These are phyloP conservation scores for Ogataea angusta DNA, from an alignment of 805 yeast species.

Conservation along the genomic window DNA sequence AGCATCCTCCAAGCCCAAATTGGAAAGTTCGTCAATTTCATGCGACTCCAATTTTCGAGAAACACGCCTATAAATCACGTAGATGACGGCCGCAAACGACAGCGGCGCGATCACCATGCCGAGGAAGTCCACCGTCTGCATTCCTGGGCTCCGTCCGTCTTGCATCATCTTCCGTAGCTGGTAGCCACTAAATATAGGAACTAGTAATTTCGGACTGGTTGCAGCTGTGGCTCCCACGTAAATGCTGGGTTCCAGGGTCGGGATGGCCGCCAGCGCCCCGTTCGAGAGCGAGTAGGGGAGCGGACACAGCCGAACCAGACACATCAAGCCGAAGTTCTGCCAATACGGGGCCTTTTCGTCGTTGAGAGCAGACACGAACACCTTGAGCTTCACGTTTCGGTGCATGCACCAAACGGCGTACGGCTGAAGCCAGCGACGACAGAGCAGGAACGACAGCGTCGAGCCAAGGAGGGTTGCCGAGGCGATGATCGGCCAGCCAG, in stretches of 20 bases:
- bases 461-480: conserved; percentile 72
- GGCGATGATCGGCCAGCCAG: conserved; percentile 80
- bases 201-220: conserved; percentile 78
- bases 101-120: conserved; percentile 56
- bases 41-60: background rate
- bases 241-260: conserved; percentile 59
- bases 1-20: conserved; percentile 6
- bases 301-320: conserved; percentile 81
- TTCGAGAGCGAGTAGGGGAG: conserved; percentile 89
- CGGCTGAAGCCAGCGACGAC: conserved; percentile 53
- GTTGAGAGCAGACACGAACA: conserved; percentile 68
- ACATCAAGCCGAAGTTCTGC: conserved; percentile 61
- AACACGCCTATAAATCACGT: conserved; percentile 5
- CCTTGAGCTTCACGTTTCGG: conserved; percentile 62
- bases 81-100: conserved; percentile 48
- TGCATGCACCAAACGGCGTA: conserved; percentile 61
- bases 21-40: background rate
- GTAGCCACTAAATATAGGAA: conserved; percentile 75
- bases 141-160: conserved; percentile 39
- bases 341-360: conserved; percentile 42
- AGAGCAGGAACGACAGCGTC: conserved; percentile 64
- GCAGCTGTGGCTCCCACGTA: conserved; percentile 69
- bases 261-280: conserved; percentile 89
- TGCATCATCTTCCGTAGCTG: conserved; percentile 69
- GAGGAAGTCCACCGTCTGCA: conserved; percentile 58